These are phyloP conservation scores for Oryza punctata DNA, from an alignment of 176 grass and related monocot species.

Conservation along the genomic window DNA sequence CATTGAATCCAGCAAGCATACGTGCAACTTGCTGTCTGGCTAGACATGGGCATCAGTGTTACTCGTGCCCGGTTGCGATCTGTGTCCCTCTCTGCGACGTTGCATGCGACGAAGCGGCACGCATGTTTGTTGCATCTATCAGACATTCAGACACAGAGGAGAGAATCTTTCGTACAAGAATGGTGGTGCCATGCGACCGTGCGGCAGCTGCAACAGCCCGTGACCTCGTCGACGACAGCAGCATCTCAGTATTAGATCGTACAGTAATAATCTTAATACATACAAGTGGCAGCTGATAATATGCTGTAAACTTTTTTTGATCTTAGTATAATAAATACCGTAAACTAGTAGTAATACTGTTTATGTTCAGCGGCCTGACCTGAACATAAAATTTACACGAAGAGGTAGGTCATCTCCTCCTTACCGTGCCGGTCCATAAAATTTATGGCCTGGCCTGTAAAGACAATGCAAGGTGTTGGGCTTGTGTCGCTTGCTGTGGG, in stretches of 20 bases:
- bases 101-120: background rate
- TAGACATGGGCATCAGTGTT: background rate
- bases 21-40: background rate
- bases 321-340: too few species aligned
- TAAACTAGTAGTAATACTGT: too few species aligned
- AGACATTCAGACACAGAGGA: background rate
- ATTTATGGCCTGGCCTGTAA: background rate
- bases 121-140: background rate
- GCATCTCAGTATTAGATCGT: background rate
- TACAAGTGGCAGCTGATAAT: background rate
- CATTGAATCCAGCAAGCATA: background rate
- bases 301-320: too few species aligned
- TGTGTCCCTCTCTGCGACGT: background rate
- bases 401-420: too few species aligned
- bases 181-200: background rate
- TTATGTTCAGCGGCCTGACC: too few species aligned
- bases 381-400: too few species aligned
- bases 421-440: background rate
- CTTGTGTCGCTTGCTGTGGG: background rate
- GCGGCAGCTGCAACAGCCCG: background rate
- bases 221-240: slow-evolving; percentile 26
- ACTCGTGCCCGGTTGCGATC: background rate
- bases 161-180: slow-evolving; percentile 15
- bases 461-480: background rate
- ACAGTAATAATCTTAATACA: background rate